phyloP scores from a whole-genome alignment of 2,329 filamentous ascomycete genomes.

The Metarhizium guizhouense region DNA sequence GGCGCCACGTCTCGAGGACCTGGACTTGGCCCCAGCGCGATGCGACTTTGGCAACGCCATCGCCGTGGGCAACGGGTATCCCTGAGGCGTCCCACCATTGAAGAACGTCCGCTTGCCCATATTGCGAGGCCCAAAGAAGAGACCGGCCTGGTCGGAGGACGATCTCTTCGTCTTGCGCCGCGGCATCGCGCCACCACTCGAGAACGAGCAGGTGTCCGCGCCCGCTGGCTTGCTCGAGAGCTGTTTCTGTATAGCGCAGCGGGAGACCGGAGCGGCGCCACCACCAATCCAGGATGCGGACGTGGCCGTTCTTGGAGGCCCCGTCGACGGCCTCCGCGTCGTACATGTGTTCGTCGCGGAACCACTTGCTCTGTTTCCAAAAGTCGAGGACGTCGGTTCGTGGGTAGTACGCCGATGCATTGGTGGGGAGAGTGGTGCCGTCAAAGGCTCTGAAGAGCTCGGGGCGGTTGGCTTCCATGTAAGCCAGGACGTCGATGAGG shows the following conservation, averaged over 20 bases:
- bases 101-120: constrained; percentile 67
- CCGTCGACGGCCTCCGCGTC: constrained; percentile 77
- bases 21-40: constrained; percentile 77
- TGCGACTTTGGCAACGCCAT: constrained; percentile 75
- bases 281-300: constrained; percentile 89
- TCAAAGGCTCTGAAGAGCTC: constrained; percentile 82
- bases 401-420: constrained; percentile 80
- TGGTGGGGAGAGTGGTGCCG: constrained; percentile 75
- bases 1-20: constrained; percentile 75
- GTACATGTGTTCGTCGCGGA: constrained; percentile 74
- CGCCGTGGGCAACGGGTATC: constrained; percentile 70
- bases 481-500: constrained; percentile 68
- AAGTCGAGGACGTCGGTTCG: constrained; percentile 79
- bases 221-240: constrained; percentile 78
- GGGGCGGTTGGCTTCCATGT: constrained; percentile 49
- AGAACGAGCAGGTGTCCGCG: constrained; percentile 79
- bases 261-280: constrained; percentile 66
- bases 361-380: constrained; percentile 78
- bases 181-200: constrained; percentile 83
- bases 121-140: constrained; percentile 74
- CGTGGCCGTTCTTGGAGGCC: constrained; percentile 76
- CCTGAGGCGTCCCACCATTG: constrained; percentile 83
- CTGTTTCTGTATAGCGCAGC: constrained; percentile 76
- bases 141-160: constrained; percentile 74
- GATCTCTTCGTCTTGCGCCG: constrained; percentile 46